These are phyloP conservation scores for Maudiozyma bulderi DNA, from an alignment of 805 yeast genomes.

Conservation along the genomic window DNA sequence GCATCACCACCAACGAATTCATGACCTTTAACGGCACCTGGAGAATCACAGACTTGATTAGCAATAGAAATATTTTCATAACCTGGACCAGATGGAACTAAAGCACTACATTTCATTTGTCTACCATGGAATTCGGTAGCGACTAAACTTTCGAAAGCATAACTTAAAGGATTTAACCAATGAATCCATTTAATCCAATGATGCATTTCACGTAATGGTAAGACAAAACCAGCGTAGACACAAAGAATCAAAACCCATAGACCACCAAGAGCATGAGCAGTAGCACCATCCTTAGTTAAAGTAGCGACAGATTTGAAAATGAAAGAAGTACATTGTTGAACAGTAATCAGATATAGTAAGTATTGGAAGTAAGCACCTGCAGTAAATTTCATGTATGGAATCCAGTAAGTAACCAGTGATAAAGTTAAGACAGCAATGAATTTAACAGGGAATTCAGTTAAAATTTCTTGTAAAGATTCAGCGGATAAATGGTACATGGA, in stretches of 20 bases:
- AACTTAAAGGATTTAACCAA: slow-evolving; percentile 40
- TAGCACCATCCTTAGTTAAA: slow-evolving; percentile 41
- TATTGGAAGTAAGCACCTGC: slow-evolving; percentile 50
- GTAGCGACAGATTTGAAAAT: slow-evolving; percentile 47
- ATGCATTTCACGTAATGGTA: slow-evolving; percentile 37
- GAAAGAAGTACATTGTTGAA: slow-evolving; percentile 44
- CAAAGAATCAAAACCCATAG: slow-evolving; percentile 46
- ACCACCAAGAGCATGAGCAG: slow-evolving; percentile 50
- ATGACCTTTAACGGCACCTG: slow-evolving; percentile 41
- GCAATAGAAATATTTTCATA: slow-evolving; percentile 34
- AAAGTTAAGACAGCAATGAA: slow-evolving; percentile 40
- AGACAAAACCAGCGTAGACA: slow-evolving; percentile 48
- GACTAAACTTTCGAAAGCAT: slow-evolving; percentile 46
- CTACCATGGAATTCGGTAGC: slow-evolving; percentile 48
- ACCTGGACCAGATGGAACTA: slow-evolving; percentile 48
- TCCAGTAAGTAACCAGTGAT: slow-evolving; percentile 42
- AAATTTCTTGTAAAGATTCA: slow-evolving; percentile 47
- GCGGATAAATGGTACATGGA: slow-evolving; percentile 57
- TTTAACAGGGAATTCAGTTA: slow-evolving; percentile 50
- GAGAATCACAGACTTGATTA: slow-evolving; percentile 42
- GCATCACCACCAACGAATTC: slow-evolving; percentile 42
- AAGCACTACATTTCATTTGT: slow-evolving; percentile 40
- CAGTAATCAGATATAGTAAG: slow-evolving; percentile 36
- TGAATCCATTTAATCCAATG: slow-evolving; percentile 57
- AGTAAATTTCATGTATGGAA: slow-evolving; percentile 40